Evolutionary conservation across 129 eudicot genomes (phyloP).

Genomic region (Tagetes patula): DNA sequence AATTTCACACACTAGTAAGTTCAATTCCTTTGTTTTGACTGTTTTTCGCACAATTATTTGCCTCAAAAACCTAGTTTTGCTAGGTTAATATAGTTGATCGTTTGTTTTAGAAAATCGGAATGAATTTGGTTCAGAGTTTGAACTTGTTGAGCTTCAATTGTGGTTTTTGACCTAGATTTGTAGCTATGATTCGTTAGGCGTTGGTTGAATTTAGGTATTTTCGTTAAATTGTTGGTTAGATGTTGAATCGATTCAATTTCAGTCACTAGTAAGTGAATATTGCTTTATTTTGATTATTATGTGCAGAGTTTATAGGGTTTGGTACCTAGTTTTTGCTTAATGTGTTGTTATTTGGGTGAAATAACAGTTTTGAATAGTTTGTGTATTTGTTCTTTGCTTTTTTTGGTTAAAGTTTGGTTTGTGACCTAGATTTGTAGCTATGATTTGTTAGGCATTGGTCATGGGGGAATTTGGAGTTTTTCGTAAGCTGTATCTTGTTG

Average conservation of each 20-base stretch:
- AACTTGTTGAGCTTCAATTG: background rate
- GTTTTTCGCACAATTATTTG: background rate
- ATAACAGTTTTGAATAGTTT: too few species aligned
- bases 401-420: too few species aligned
- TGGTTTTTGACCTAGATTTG: background rate
- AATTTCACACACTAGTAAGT: conserved; percentile 25
- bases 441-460: background rate
- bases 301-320: too few species aligned
- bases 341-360: too few species aligned
- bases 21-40: conserved; percentile 3
- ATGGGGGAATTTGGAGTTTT: conserved; percentile 10
- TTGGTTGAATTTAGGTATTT: background rate
- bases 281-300: too few species aligned
- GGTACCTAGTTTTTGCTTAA: background rate
- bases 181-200: background rate
- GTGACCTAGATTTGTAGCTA: too few species aligned
- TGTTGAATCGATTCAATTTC: too few species aligned
- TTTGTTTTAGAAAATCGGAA: background rate
- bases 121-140: conserved; percentile 1
- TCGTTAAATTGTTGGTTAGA: too few species aligned
- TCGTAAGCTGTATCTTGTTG: background rate
- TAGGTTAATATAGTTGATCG: background rate
- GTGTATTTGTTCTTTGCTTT: background rate
- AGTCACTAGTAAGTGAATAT: too few species aligned
- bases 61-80: conserved; percentile 24